A percentile compares a stretch with the other conserved stretches of the same genome.
These are phyloP conservation scores for Cucurbita moschata DNA, from an alignment of 306 rosid species.

Conservation along the genomic window DNA sequence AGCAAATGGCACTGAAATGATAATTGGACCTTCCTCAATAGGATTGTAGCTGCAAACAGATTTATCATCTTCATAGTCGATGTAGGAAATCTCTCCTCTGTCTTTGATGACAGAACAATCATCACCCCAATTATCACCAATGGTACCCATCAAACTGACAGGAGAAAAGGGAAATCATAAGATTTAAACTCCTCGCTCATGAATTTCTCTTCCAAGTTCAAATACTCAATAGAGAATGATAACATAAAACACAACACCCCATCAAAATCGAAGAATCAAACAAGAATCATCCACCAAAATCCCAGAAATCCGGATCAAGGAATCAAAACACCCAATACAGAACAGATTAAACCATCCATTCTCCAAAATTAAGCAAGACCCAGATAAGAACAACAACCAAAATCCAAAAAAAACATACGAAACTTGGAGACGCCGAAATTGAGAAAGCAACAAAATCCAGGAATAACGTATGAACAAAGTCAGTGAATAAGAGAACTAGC, in stretches of 20 bases:
- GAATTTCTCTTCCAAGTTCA: neutral
- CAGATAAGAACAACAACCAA: neutral
- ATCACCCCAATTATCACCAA: constrained; percentile 37
- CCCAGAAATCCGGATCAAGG: neutral
- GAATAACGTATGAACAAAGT: neutral
- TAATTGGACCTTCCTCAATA: constrained; percentile 31
- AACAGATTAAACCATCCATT: neutral
- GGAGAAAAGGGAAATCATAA: constrained; percentile 1
- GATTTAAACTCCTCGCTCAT: neutral
- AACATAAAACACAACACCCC: neutral
- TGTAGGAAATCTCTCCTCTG: constrained; percentile 60
- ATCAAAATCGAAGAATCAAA: neutral
- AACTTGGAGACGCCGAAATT: neutral
- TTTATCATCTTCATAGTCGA: constrained; percentile 66
- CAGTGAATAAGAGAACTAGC: neutral
- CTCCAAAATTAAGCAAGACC: neutral
- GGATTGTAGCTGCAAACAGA: constrained; percentile 53
- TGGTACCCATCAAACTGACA: constrained; percentile 36
- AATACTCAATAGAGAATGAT: neutral
- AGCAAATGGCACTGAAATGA: constrained; percentile 61
- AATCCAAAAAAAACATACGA: neutral
- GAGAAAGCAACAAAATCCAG: neutral
- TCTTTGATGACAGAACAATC: constrained; percentile 67
- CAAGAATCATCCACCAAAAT: neutral
- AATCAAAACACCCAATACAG: neutral